Percentiles rank a stretch among this genome's conserved stretches.
Evolutionary conservation across 2,329 filamentous ascomycete species (phyloP).

Genomic region (Botrytis porri): DNA sequence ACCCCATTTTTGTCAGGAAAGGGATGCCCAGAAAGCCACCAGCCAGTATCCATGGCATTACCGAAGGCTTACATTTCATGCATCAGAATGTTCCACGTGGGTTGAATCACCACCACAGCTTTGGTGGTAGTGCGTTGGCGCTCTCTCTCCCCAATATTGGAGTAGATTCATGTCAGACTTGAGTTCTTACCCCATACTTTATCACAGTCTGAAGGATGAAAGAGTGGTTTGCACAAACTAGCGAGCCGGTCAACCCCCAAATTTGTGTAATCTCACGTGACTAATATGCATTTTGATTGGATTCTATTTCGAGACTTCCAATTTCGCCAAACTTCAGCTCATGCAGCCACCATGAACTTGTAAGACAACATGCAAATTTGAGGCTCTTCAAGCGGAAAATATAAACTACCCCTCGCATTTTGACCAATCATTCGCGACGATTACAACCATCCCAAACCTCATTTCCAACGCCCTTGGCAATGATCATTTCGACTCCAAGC

Average conservation of each 20-base stretch:
- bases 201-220: neutral
- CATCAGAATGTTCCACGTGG: constrained; percentile 9
- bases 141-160: neutral
- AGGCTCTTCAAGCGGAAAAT: neutral
- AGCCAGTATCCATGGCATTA: neutral
- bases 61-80: constrained; percentile 9
- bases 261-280: neutral
- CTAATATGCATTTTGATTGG: neutral
- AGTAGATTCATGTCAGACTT: neutral
- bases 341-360: constrained; percentile 12
- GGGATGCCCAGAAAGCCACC: constrained; percentile 12
- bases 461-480: neutral
- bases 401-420: neutral
- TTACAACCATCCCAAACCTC: neutral
- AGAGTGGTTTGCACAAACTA: neutral
- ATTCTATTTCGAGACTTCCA: constrained; percentile 12
- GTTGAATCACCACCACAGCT: neutral
- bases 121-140: neutral
- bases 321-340: constrained; percentile 16
- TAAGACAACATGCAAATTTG: neutral
- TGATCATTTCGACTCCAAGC: neutral
- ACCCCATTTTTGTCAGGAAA: neutral
- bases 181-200: neutral
- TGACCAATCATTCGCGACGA: constrained; percentile 3
- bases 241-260: neutral